These are phyloP conservation scores for Amanita rubescens DNA, from an alignment of 768 basidiomycete genomes.

Conservation along the genomic window DNA sequence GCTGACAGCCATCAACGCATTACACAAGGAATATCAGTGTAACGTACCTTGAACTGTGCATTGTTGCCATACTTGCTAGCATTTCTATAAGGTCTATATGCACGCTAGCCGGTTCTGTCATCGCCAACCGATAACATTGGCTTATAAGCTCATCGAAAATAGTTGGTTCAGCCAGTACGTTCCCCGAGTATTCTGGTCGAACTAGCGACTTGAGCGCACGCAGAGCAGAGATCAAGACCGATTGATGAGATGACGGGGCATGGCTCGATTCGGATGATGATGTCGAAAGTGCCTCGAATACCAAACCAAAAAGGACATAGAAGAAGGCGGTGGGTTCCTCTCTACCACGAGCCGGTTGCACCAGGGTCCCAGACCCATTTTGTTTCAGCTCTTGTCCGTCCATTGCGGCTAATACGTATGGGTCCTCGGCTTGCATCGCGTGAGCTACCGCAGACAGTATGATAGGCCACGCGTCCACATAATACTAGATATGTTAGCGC, in stretches of 20 bases:
- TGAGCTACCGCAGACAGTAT: slow-evolving; percentile 83
- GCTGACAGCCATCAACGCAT: slow-evolving; percentile 7
- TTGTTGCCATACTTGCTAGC: slow-evolving; percentile 48
- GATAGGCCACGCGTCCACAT: slow-evolving; percentile 70
- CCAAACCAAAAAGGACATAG: slow-evolving; percentile 86
- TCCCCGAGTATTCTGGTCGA: slow-evolving; percentile 71
- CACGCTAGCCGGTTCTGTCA: slow-evolving; percentile 72
- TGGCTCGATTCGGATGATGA: slow-evolving; percentile 54
- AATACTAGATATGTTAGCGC: slow-evolving; percentile 55
- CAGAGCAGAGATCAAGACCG: slow-evolving; percentile 53
- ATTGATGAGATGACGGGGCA: slow-evolving; percentile 31
- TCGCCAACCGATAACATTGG: slow-evolving; percentile 82
- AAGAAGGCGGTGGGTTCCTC: slow-evolving; percentile 77
- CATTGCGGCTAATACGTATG: slow-evolving; percentile 70
- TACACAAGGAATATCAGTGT: background rate
- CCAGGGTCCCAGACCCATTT: slow-evolving; percentile 14
- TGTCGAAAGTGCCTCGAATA: slow-evolving; percentile 77
- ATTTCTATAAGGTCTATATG: slow-evolving; percentile 70
- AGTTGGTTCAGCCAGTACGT: slow-evolving; percentile 69
- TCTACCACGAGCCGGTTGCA: slow-evolving; percentile 20
- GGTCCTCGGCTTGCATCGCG: slow-evolving; percentile 64
- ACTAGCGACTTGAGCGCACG: slow-evolving; percentile 79
- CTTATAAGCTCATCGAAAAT: slow-evolving; percentile 88
- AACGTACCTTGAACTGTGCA: slow-evolving; percentile 24
- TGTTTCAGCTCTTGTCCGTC: slow-evolving; percentile 52